Percentiles rank a stretch among this genome's conserved stretches.
phyloP scores from a whole-genome alignment of 108 stramenopile species.

The Cyclotella choctawhatcheeana region DNA sequence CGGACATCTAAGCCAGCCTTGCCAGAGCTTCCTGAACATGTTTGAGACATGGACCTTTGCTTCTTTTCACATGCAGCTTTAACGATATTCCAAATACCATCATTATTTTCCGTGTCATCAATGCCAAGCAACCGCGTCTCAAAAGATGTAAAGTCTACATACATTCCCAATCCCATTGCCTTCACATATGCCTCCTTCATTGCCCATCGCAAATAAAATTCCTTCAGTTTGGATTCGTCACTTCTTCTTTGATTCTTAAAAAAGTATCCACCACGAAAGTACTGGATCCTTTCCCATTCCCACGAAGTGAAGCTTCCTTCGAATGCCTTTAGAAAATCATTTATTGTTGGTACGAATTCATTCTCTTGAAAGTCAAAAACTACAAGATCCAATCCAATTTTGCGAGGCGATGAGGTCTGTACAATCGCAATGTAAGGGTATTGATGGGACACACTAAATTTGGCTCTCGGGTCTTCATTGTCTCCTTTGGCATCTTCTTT shows the following conservation, averaged over 20 bases:
- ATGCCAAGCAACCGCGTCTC: slow-evolving; percentile 46
- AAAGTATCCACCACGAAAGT: neutral
- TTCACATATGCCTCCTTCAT: slow-evolving; percentile 90
- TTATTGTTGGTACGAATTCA: slow-evolving; percentile 46
- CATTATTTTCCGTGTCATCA: slow-evolving; percentile 13
- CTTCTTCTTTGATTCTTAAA: slow-evolving; percentile 9
- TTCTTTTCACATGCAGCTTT: neutral
- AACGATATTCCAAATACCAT: slow-evolving; percentile 12
- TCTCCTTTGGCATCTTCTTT: neutral
- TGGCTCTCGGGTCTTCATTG: slow-evolving; percentile 34
- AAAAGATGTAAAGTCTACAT: slow-evolving; percentile 62
- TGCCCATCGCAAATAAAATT: slow-evolving; percentile 82
- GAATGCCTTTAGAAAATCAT: slow-evolving; percentile 71
- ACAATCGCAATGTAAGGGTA: slow-evolving; percentile 76
- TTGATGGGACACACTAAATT: slow-evolving; percentile 81
- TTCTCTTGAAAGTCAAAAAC: slow-evolving; percentile 54
- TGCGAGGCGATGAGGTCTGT: slow-evolving; percentile 15
- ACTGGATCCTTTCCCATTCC: slow-evolving; percentile 66
- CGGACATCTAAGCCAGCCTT: neutral
- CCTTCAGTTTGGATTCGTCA: slow-evolving; percentile 45
- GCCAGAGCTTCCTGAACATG: neutral
- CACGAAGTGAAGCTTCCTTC: slow-evolving; percentile 53
- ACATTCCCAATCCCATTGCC: slow-evolving; percentile 79
- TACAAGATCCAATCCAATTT: slow-evolving; percentile 72
- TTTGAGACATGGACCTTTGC: neutral